phyloP scores from a whole-genome alignment of 306 rosid genomes.

The Sicyos edulis region DNA sequence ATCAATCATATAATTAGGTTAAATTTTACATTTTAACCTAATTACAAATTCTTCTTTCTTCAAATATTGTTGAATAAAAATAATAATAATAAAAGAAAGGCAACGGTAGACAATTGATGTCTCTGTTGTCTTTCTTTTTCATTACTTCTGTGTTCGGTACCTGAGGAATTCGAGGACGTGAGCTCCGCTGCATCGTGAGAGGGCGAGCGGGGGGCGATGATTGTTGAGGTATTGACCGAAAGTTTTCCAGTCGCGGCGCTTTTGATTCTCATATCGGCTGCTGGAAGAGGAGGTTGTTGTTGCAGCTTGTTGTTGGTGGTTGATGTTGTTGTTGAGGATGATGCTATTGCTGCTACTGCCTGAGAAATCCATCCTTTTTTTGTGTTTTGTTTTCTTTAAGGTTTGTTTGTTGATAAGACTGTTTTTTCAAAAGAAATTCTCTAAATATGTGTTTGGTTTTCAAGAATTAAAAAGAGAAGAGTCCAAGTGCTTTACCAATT shows the following conservation, averaged over 20 bases:
- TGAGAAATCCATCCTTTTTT: neutral
- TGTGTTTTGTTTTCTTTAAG: neutral
- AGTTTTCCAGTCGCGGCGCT: slow-evolving; percentile 25
- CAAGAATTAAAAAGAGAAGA: neutral
- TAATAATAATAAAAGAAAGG: neutral
- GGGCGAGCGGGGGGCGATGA: slow-evolving; percentile 21
- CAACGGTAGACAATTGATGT: too few species aligned
- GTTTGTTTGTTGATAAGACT: neutral
- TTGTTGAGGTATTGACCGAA: slow-evolving; percentile 23
- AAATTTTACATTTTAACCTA: neutral
- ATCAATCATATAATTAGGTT: neutral
- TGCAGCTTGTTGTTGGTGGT: slow-evolving; percentile 1
- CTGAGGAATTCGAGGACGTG: slow-evolving; percentile 25
- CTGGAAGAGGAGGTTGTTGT: slow-evolving; percentile 7
- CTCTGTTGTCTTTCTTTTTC: too few species aligned
- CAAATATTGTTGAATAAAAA: too few species aligned
- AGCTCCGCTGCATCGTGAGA: slow-evolving; percentile 22
- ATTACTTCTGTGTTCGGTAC: neutral
- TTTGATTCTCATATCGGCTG: slow-evolving; percentile 25
- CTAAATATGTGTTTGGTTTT: neutral
- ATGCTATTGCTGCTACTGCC: neutral
- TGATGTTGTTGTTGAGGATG: neutral
- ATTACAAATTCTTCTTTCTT: too few species aligned
- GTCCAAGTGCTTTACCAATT: neutral
- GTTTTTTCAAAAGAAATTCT: neutral